These are phyloP conservation scores for Medicago arabica DNA, from an alignment of 306 rosid species.

Conservation along the genomic window DNA sequence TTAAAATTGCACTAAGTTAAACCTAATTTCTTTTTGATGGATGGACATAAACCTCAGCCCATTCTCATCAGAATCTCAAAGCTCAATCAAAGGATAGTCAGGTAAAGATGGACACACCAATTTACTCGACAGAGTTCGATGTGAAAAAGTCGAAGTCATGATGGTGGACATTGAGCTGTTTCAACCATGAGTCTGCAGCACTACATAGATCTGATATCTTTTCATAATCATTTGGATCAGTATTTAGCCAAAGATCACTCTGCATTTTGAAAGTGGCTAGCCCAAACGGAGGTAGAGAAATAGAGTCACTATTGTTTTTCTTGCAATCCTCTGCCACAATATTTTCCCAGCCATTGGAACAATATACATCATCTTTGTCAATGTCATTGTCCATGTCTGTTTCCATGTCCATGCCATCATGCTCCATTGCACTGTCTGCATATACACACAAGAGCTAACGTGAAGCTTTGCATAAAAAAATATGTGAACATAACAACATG, in stretches of 20 bases:
- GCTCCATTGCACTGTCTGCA: conserved; percentile 47
- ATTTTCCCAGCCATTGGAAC: conserved; percentile 16
- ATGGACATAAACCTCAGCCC: too few relatives aligned
- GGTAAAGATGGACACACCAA: conserved; percentile 16
- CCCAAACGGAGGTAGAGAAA: conserved; percentile 68
- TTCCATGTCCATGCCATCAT: conserved; percentile 26
- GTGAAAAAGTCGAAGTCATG: conserved; percentile 84
- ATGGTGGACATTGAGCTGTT: conserved; percentile 68
- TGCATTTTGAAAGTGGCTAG: conserved; percentile 73
- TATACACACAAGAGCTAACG: conserved; percentile 7
- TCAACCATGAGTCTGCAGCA: conserved; percentile 87
- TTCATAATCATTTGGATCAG: conserved; percentile 55
- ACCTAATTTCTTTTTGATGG: conserved; percentile 17
- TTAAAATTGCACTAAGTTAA: conserved; percentile 37
- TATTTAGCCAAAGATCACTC: conserved; percentile 65
- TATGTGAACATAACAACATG: not conserved
- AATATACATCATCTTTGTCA: conserved; percentile 8
- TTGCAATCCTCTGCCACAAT: conserved; percentile 23
- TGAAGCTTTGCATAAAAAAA: not conserved
- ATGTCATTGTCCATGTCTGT: conserved; percentile 19
- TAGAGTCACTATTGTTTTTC: conserved; percentile 17
- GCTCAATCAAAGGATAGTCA: conserved; percentile 32
- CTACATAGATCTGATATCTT: conserved; percentile 50
- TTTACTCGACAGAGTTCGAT: conserved; percentile 49
- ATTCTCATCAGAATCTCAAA: conserved; percentile 31